Evolutionary conservation across 2,329 filamentous ascomycete species (phyloP), one percentile per base, ranked within the genome.

Genomic region (Pestalotiopsis sp.): DNA sequence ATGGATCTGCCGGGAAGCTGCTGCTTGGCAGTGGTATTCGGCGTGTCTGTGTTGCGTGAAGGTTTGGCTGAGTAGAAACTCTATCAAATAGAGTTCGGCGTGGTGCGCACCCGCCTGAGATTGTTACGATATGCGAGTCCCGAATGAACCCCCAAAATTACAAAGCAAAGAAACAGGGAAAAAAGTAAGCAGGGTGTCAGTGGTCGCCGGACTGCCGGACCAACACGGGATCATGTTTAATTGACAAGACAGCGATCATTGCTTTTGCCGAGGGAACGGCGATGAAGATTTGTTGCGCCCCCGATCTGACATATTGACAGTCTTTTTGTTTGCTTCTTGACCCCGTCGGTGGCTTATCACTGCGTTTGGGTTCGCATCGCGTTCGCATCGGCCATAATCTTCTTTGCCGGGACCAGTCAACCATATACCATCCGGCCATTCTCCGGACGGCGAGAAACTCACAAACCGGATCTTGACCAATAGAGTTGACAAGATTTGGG

Each of bases 31-130:
- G 45, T 52, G 45, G 45, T 20, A n/a, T n/a, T 3, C 13, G 31
- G n/a, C 59, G 59, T 39, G 13, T 17, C 36, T 23, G 27, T n/a
- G 59, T 36, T 39, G 57, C 23, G 38, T 12, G 27, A 62, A 62
- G 59, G 59, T 62, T 62, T 62, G 27, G 59, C 31, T 62, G 59
- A 62, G 31, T 31, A 36, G 27, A 52, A 62, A 62, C 59, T 62
- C 17, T 38, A 62, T 20, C 31, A 7, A 62, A 41, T 62, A 62
- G 17, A 62, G 59, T 62, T 62, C 31, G 14, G 36, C n/a, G 59
- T 52, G 45, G 20, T 52, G 45, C 11, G 45, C 45, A 23, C 45
- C 14, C 45, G n/a, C 59, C 31, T 52, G 5, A n/a, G 45, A 52
- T 23, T 52, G 17, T 52, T 52, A 52, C 45, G 45, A 52, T n/a